These are phyloP conservation scores for Echium plantagineum DNA, from an alignment of 257 asterid genomes.

Conservation along the genomic window DNA sequence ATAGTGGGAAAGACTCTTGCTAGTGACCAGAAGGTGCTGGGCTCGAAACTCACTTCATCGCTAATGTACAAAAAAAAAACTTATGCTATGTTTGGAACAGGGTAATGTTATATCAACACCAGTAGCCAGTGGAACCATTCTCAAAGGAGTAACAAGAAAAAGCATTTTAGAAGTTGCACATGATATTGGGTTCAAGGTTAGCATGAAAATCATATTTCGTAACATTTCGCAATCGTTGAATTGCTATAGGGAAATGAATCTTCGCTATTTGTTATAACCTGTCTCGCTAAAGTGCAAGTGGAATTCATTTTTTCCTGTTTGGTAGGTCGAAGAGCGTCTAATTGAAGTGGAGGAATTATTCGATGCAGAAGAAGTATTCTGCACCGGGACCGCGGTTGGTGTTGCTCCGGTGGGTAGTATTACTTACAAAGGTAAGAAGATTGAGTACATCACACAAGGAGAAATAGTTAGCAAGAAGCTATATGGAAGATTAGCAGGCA, in stretches of 20 bases:
- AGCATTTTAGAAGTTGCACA: slow-evolving; percentile 56
- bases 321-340: slow-evolving; percentile 55
- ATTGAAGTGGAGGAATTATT: slow-evolving; percentile 53
- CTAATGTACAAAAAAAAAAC: no score
- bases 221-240: no score
- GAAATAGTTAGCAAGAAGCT: slow-evolving; percentile 28
- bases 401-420: slow-evolving; percentile 77
- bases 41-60: no score
- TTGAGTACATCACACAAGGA: slow-evolving; percentile 30
- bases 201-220: no score
- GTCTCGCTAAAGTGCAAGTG: no score
- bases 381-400: slow-evolving; percentile 93
- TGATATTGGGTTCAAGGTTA: slow-evolving; percentile 55
- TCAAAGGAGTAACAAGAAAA: slow-evolving; percentile 63
- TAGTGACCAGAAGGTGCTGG: no score
- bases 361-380: slow-evolving; percentile 74
- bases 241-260: no score
- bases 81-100: slow-evolving; percentile 13
- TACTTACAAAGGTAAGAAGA: slow-evolving; percentile 53
- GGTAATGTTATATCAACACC: slow-evolving; percentile 60
- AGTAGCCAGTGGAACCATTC: slow-evolving; percentile 54
- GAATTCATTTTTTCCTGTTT: neutral
- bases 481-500: slow-evolving; percentile 30
- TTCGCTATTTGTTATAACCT: no score
- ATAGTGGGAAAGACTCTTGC: no score